phyloP scores from a whole-genome alignment of 2,329 filamentous ascomycete species.

The Dactylellina cionopaga region DNA sequence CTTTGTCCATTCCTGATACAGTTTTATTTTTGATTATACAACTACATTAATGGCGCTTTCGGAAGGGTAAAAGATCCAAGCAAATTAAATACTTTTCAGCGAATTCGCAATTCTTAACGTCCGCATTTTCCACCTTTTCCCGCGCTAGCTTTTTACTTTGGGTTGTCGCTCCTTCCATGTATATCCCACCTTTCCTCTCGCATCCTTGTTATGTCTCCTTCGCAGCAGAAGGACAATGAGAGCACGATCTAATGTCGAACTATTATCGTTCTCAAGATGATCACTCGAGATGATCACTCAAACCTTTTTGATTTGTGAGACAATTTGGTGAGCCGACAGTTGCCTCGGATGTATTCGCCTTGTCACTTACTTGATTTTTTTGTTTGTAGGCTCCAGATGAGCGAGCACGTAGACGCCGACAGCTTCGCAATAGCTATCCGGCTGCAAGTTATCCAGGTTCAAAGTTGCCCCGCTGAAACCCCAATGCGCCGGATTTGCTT shows the following conservation, averaged over 20 bases:
- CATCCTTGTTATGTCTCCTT: too few species aligned
- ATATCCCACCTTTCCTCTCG: too few species aligned
- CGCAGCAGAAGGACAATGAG: too few species aligned
- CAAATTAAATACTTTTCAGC: conserved; percentile 9
- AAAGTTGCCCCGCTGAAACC: conserved; percentile 35
- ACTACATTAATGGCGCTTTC: conserved; percentile 36
- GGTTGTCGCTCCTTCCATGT: too few species aligned
- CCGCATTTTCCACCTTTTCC: not conserved
- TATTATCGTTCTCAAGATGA: too few species aligned
- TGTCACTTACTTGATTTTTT: conserved; percentile 30
- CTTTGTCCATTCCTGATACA: not conserved
- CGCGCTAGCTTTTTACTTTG: not conserved
- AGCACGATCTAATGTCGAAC: too few species aligned
- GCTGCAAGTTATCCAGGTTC: conserved; percentile 35
- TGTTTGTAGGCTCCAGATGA: conserved; percentile 23
- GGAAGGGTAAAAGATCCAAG: conserved; percentile 25
- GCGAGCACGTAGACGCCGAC: conserved; percentile 22
- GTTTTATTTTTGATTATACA: not conserved
- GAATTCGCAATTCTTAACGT: not conserved
- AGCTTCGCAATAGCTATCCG: conserved; percentile 36
- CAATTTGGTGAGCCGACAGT: not conserved
- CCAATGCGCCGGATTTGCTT: conserved; percentile 28
- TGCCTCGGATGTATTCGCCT: not conserved
- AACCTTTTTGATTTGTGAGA: not conserved
- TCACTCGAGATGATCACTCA: not conserved